Percentiles rank a stretch among this genome's conserved stretches.
Conservation (phyloP, 2,329 filamentous ascomycete genomes). For the Cryphonectria parasitica region DNA sequence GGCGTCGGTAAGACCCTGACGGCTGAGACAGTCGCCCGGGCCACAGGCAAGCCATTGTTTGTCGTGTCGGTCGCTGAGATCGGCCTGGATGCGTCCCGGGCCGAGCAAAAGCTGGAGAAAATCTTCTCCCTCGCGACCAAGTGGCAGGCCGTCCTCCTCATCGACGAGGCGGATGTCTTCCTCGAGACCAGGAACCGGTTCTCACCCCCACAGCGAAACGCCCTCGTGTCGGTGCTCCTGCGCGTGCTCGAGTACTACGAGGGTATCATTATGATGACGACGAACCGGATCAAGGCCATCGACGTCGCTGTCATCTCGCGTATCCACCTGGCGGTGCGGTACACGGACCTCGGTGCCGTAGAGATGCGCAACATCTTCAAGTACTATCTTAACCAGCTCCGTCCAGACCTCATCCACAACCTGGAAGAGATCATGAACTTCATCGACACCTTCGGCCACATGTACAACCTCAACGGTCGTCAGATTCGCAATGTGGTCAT, state of each 20-base stretch:
- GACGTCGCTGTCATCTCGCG: slow-evolving; percentile 34
- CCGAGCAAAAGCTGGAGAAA: slow-evolving; percentile 27
- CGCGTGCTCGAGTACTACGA: slow-evolving; percentile 28
- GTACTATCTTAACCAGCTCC: slow-evolving; percentile 30
- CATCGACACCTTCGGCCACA: slow-evolving; percentile 7
- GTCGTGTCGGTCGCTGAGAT: slow-evolving; percentile 28
- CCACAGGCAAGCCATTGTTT: slow-evolving; percentile 26
- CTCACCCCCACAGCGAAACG: slow-evolving; percentile 27
- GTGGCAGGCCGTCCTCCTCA: slow-evolving; percentile 36
- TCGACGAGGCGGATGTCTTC: slow-evolving; percentile 35
- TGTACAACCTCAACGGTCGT: slow-evolving; percentile 15
- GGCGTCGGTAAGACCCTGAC: slow-evolving; percentile 30
- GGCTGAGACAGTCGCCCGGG: slow-evolving; percentile 27
- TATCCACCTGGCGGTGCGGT: slow-evolving; percentile 33
- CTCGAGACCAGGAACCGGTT: slow-evolving; percentile 28
- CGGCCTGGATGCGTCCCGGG: slow-evolving; percentile 20
- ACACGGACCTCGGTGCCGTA: slow-evolving; percentile 26
- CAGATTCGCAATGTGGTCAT: slow-evolving; percentile 23
- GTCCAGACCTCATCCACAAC: slow-evolving; percentile 21
- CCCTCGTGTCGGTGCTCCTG: slow-evolving; percentile 31
- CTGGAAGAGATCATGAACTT: not conserved
- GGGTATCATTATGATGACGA: slow-evolving; percentile 32
- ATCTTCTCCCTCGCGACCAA: slow-evolving; percentile 31
- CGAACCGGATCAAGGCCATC: slow-evolving; percentile 33
- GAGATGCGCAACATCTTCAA: slow-evolving; percentile 30